Evolutionary conservation across 2,329 filamentous ascomycete genomes (phyloP).

Genomic region (Karstenula rhodostoma): DNA sequence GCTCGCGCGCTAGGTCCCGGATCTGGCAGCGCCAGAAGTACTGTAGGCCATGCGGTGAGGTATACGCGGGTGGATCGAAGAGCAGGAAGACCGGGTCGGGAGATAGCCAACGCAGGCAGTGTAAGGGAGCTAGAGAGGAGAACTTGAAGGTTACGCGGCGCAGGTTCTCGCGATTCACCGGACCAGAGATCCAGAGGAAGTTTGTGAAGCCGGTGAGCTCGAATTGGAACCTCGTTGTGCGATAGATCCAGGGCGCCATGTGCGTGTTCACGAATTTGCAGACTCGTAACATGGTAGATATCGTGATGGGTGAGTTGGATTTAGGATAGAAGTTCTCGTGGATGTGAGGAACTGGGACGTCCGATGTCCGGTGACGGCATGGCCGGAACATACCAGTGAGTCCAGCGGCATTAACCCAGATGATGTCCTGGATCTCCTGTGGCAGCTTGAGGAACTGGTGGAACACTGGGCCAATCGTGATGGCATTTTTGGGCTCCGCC

Average conservation of each 20-base stretch:
- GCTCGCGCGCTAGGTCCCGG: constrained; percentile 34
- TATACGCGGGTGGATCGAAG: constrained; percentile 34
- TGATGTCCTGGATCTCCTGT: constrained; percentile 40
- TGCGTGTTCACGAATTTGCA: constrained; percentile 28
- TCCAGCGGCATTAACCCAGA: constrained; percentile 32
- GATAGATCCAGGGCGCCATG: constrained; percentile 33
- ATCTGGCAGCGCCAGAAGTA: constrained; percentile 45
- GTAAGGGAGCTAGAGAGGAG: constrained; percentile 30
- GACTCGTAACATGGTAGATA: constrained; percentile 30
- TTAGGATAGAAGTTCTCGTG: constrained; percentile 6
- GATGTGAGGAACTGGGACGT: constrained; percentile 2
- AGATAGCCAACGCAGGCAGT: constrained; percentile 42
- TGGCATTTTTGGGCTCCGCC: constrained; percentile 22
- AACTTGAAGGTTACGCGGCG: constrained; percentile 34
- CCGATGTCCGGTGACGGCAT: constrained; percentile 11
- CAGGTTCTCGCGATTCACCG: constrained; percentile 30
- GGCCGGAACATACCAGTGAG: constrained; percentile 25
- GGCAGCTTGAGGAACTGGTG: constrained; percentile 36
- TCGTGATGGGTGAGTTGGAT: constrained; percentile 21
- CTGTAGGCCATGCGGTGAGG: constrained; percentile 28
- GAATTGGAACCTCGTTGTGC: constrained; percentile 40
- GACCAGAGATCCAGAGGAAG: constrained; percentile 31
- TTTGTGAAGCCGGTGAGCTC: constrained; percentile 23
- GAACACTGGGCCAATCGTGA: constrained; percentile 40
- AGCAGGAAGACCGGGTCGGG: constrained; percentile 38